phyloP scores from a whole-genome alignment of 2,329 filamentous ascomycete species.

The Colletotrichum neosansevieriae region DNA sequence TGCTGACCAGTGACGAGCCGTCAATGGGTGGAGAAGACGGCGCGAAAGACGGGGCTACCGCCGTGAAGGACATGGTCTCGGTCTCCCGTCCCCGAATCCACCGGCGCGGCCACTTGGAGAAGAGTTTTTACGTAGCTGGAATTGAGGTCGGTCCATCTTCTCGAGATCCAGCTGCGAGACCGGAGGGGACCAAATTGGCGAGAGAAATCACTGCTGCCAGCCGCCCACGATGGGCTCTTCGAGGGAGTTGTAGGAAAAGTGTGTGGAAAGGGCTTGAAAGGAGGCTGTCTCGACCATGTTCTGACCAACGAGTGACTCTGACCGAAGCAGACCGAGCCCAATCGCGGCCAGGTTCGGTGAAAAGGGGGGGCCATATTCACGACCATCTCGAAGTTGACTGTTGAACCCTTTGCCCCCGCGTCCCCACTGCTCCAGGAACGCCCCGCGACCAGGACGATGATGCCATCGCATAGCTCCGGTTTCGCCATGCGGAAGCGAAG shows the following conservation, averaged over 20 bases:
- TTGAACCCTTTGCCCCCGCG: no score
- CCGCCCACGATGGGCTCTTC: background rate
- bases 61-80: background rate
- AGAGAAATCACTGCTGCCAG: background rate
- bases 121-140: slow-evolving; percentile 32
- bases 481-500: no score
- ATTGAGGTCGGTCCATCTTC: slow-evolving; percentile 16
- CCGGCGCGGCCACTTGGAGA: slow-evolving; percentile 22
- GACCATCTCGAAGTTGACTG: no score
- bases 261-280: no score
- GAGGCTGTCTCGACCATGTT: no score
- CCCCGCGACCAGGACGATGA: no score
- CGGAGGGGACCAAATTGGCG: slow-evolving; percentile 5
- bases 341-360: slow-evolving; percentile 2
- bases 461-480: no score
- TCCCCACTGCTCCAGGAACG: no score
- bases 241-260: background rate
- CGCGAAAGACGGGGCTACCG: slow-evolving; percentile 10
- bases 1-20: background rate
- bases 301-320: background rate
- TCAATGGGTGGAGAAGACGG: background rate
- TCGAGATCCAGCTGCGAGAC: slow-evolving; percentile 15
- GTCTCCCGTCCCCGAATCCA: slow-evolving; percentile 18
- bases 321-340: background rate
- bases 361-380: background rate